Evolutionary conservation across 1,139 yeast species (phyloP).

Genomic region (Geotrichum restrictum): DNA sequence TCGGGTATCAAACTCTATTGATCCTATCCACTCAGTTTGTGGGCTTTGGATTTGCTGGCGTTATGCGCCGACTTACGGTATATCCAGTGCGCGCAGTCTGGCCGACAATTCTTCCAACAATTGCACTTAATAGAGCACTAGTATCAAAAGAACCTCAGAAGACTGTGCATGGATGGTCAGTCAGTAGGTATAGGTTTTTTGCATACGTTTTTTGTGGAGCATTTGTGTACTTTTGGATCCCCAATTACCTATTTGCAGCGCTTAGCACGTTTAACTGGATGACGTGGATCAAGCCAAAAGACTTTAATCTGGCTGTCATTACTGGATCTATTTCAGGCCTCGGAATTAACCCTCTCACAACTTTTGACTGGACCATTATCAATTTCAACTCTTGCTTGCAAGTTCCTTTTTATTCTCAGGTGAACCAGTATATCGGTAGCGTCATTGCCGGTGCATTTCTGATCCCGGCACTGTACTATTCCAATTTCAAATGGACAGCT

Average conservation of each 20-base stretch:
- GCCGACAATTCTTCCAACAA: constrained; percentile 48
- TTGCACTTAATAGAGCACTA: constrained; percentile 19
- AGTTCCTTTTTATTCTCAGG: constrained; percentile 49
- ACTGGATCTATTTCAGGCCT: constrained; percentile 53
- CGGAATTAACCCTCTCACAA: constrained; percentile 51
- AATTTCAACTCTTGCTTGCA: constrained; percentile 39
- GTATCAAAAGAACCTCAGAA: constrained; percentile 20
- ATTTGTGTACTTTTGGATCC: constrained; percentile 55
- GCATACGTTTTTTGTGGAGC: constrained; percentile 39
- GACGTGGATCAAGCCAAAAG: constrained; percentile 58
- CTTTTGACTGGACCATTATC: constrained; percentile 47
- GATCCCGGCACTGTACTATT: constrained; percentile 46
- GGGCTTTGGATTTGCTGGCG: constrained; percentile 55
- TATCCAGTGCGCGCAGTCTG: constrained; percentile 50
- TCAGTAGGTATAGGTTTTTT: constrained; percentile 47
- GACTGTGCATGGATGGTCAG: constrained; percentile 45
- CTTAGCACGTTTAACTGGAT: constrained; percentile 56
- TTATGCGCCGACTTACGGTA: constrained; percentile 49
- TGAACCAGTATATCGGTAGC: constrained; percentile 45
- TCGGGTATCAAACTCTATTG: constrained; percentile 45
- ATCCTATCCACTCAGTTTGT: constrained; percentile 47
- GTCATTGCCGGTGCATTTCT: constrained; percentile 43
- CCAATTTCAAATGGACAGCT: constrained; percentile 51
- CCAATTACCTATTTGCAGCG: constrained; percentile 49
- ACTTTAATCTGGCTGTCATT: constrained; percentile 49